Base-by-base conservation (phyloP, 1,284 basidiomycete species). In the Anthracocystis walkeri region DNA sequence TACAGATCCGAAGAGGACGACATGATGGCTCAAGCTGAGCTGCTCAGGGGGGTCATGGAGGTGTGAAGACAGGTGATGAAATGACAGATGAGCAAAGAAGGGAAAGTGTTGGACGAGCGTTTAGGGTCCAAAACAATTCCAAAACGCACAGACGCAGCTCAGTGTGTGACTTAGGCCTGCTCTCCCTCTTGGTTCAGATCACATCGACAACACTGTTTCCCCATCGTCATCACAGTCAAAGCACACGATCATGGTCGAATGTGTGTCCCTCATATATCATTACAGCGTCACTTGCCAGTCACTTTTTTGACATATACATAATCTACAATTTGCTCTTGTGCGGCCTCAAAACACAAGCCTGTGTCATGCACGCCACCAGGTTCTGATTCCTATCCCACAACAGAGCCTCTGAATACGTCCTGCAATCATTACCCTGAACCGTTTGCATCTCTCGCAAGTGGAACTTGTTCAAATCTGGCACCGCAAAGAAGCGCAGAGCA, bases 401-500 rank as follows among this genome's bases (percentile, higher is more conserved):
- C 4, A 57, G 53, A 4, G 77, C 58, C 57, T 80, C 73, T 18
- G 67, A 56, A 42, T 66, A 82, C n/a, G 75, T 78, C 38, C 77
- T 67, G 61, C 77, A 67, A 48, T 77, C 74, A 35, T 68, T 68
- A 4, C 64, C 75, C 16, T 58, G 27, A 6, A 75, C 49, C 1
- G 81, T 72, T 50, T 65, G 65, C 59, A 77, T 70, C 64, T 82
- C 81, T 18, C 81, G 61, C 25, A 82, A 31, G 25, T 74, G 70
- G 38, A 64, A 82, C 21, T 65, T 49, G 53, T 79, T 67, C 49
- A 77, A 55, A 20, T 82, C 72, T 3, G 66, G 63, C 5, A 78
- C 77, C 1, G 62, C 50, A 58, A 79, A 78, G 61, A 77, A 82
- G 49, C 83, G 79, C 41, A 80, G 41, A 1, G 80, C 75, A 54